These are phyloP conservation scores for Corchorus capsularis DNA, from an alignment of 345 rosid genomes.

Conservation along the genomic window DNA sequence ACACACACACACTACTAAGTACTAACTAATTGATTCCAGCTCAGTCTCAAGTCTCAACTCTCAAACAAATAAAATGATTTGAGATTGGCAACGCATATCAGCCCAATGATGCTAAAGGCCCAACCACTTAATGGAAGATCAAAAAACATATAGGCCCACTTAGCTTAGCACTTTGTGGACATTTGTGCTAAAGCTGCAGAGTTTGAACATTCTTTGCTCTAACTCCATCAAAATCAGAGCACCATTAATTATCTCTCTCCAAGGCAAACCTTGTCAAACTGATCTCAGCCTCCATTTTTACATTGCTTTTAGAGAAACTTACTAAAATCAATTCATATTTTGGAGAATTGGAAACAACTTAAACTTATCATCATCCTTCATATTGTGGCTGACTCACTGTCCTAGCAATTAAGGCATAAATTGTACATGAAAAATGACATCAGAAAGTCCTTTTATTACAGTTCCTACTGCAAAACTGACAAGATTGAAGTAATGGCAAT, in stretches of 20 bases:
- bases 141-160: background rate
- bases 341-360: background rate
- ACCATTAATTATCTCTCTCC: background rate
- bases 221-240: slow-evolving; percentile 6
- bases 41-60: too few relatives aligned
- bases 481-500: background rate
- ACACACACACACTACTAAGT: too few relatives aligned
- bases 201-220: slow-evolving; percentile 5
- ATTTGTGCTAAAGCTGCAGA: background rate
- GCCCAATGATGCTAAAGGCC: background rate
- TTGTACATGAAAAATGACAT: background rate
- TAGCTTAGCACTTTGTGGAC: background rate
- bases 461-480: background rate
- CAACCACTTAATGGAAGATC: background rate
- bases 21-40: too few relatives aligned
- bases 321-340: background rate
- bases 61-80: background rate
- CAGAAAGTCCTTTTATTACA: too few relatives aligned
- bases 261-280: background rate
- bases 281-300: background rate
- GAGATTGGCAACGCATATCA: background rate
- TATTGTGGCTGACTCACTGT: background rate
- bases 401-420: background rate
- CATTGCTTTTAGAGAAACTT: background rate
- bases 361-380: background rate